These are phyloP conservation scores for Alternaria conjuncta DNA, from an alignment of 2,329 filamentous ascomycete species.

Conservation along the genomic window DNA sequence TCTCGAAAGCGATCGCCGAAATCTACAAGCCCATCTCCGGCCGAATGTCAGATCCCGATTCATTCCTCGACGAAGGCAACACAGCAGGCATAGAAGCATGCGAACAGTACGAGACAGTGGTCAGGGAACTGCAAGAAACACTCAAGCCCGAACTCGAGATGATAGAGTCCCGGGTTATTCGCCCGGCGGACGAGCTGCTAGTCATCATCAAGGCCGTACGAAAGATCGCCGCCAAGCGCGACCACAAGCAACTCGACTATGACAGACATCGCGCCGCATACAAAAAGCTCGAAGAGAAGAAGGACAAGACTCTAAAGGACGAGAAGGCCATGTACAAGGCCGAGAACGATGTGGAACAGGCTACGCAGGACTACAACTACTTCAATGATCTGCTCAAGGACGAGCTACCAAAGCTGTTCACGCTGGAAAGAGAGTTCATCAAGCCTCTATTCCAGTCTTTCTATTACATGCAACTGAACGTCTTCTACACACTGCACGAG, in stretches of 20 bases:
- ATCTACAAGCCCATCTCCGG: slow-evolving; percentile 99
- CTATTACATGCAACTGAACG: slow-evolving; percentile 99
- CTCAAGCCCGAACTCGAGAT: slow-evolving; percentile 93
- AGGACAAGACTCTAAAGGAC: slow-evolving; percentile 93
- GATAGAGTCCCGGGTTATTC: slow-evolving; percentile 91
- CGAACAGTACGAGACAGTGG: slow-evolving; percentile 93
- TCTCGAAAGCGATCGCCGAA: slow-evolving; percentile 93
- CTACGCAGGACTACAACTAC: slow-evolving; percentile 96
- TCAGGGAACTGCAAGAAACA: slow-evolving; percentile 87
- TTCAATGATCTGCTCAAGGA: slow-evolving; percentile 98
- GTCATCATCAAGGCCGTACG: slow-evolving; percentile 95
- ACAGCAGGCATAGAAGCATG: slow-evolving; percentile 92
- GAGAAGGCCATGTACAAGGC: slow-evolving; percentile 97
- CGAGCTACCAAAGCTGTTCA: slow-evolving; percentile 90
- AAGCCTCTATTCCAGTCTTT: slow-evolving; percentile 97
- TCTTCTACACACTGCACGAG: slow-evolving; percentile 98
- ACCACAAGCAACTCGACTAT: slow-evolving; percentile 97
- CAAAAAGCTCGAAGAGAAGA: slow-evolving; percentile 97
- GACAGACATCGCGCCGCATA: slow-evolving; percentile 82
- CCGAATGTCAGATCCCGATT: slow-evolving; percentile 89
- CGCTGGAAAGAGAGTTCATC: slow-evolving; percentile 91
- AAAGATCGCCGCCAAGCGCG: slow-evolving; percentile 85
- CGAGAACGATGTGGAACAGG: slow-evolving; percentile 86
- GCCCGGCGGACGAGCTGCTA: slow-evolving; percentile 88
- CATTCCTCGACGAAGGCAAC: slow-evolving; percentile 81